Conservation (phyloP, 108 stramenopile genomes). For the Skeletonema costatum region DNA sequence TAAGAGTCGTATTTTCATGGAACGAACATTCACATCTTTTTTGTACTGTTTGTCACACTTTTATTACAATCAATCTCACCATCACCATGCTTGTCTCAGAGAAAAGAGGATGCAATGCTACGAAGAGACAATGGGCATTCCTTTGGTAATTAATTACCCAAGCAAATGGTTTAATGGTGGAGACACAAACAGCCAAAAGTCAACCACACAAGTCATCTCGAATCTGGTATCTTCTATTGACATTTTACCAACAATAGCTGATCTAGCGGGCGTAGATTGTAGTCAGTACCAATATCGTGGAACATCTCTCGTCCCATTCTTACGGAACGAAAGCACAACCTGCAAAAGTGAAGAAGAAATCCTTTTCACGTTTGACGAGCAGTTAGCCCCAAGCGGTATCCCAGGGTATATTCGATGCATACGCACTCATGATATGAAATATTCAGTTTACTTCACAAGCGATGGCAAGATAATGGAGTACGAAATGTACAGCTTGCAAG, state of each 20-base stretch:
- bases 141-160: constrained; percentile 57
- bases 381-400: constrained; percentile 41
- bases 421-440: constrained; percentile 43
- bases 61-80: no score
- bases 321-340: not conserved
- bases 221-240: constrained; percentile 37
- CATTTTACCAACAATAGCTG: constrained; percentile 42
- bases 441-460: constrained; percentile 56
- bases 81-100: constrained; percentile 19
- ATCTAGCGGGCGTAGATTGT: constrained; percentile 27
- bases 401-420: constrained; percentile 54
- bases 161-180: constrained; percentile 39
- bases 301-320: constrained; percentile 31
- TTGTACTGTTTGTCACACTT: no score
- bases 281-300: constrained; percentile 19
- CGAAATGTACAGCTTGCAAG: constrained; percentile 52
- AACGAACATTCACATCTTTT: no score
- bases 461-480: constrained; percentile 50
- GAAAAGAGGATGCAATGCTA: constrained; percentile 63
- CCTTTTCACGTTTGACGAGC: constrained; percentile 55
- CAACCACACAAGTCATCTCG: not conserved
- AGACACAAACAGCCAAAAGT: not conserved
- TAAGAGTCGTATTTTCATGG: no score
- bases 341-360: constrained; percentile 11
- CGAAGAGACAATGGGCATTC: constrained; percentile 61